A percentile compares a stretch with the other conserved stretches of the same genome.
These are phyloP conservation scores for Leccinum pachyderme DNA, from an alignment of 1,284 basidiomycete genomes.

Conservation along the genomic window DNA sequence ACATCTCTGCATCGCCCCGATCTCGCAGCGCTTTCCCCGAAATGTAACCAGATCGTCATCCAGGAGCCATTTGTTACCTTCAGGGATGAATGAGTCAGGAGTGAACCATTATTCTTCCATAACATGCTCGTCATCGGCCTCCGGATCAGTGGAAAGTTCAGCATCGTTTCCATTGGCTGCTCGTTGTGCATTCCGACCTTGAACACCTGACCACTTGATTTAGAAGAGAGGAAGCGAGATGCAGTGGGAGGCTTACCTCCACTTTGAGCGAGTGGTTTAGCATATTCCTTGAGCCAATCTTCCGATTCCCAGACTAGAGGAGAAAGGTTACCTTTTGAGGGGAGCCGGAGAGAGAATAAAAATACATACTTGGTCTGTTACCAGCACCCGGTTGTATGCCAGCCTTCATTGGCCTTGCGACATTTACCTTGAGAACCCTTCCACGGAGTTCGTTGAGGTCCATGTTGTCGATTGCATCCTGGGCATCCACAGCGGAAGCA, in stretches of 20 bases:
- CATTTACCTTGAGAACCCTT: conserved; percentile 72
- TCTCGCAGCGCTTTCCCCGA: neutral
- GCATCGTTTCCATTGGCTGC: conserved; percentile 18
- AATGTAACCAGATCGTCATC: neutral
- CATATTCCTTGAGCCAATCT: conserved; percentile 74
- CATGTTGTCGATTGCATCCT: conserved; percentile 89
- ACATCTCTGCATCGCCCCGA: conserved; percentile 1
- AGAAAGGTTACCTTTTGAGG: conserved; percentile 6
- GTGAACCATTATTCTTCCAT: conserved; percentile 56
- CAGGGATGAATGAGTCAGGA: neutral
- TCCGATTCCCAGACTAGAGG: conserved; percentile 79
- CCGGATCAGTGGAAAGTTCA: conserved; percentile 24
- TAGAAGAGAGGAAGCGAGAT: conserved; percentile 12
- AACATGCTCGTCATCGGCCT: conserved; percentile 43
- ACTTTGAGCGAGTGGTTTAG: conserved; percentile 68
- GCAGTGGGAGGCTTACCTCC: conserved; percentile 50
- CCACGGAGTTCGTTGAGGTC: conserved; percentile 78
- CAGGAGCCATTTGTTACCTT: neutral
- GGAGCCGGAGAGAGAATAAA: neutral
- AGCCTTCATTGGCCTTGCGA: conserved; percentile 71
- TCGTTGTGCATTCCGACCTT: conserved; percentile 43
- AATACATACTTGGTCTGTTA: conserved; percentile 68
- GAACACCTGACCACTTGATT: conserved; percentile 45
- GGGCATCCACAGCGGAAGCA: conserved; percentile 71
- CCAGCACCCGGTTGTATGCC: conserved; percentile 55